These are phyloP conservation scores for Pyrus communis DNA, from an alignment of 306 rosid genomes.

Conservation along the genomic window DNA sequence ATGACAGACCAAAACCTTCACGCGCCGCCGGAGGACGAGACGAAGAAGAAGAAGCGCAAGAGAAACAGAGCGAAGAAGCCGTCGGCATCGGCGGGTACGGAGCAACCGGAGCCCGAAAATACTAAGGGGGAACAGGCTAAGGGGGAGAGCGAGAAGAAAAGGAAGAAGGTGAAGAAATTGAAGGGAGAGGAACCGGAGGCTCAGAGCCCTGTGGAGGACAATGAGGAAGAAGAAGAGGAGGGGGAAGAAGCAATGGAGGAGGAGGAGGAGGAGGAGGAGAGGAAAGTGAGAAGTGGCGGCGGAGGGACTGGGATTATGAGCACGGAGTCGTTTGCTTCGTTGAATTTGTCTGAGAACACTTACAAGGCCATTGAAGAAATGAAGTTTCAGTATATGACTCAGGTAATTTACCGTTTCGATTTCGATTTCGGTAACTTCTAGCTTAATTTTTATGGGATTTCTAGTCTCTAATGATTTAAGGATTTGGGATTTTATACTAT, in stretches of 20 bases:
- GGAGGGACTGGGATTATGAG: constrained; percentile 65
- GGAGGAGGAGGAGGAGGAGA: constrained; percentile 11
- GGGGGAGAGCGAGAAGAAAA: constrained; percentile 3
- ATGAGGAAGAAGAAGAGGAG: not conserved
- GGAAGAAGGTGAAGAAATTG: constrained; percentile 14
- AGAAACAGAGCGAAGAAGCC: constrained; percentile 42
- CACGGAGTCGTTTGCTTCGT: constrained; percentile 37
- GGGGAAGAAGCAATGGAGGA: not conserved
- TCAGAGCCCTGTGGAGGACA: not conserved
- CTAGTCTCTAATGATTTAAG: not conserved
- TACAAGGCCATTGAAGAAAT: constrained; percentile 47
- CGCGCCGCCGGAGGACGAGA: constrained; percentile 16
- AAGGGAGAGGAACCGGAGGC: constrained; percentile 1
- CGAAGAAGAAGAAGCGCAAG: constrained; percentile 43
- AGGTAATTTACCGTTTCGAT: constrained; percentile 27
- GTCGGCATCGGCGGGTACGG: not conserved
- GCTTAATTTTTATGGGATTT: not conserved
- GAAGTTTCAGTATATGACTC: constrained; percentile 62
- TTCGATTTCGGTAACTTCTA: not conserved
- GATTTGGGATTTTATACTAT: not conserved
- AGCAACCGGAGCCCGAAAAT: not conserved
- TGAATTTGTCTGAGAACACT: constrained; percentile 58
- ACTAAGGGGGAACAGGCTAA: not conserved
- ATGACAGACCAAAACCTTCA: constrained; percentile 31
- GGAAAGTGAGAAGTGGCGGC: constrained; percentile 10